A percentile compares a stretch with the other conserved stretches of the same genome.
Conservation (phyloP, 768 basidiomycete species). For the Trametes maxima region DNA sequence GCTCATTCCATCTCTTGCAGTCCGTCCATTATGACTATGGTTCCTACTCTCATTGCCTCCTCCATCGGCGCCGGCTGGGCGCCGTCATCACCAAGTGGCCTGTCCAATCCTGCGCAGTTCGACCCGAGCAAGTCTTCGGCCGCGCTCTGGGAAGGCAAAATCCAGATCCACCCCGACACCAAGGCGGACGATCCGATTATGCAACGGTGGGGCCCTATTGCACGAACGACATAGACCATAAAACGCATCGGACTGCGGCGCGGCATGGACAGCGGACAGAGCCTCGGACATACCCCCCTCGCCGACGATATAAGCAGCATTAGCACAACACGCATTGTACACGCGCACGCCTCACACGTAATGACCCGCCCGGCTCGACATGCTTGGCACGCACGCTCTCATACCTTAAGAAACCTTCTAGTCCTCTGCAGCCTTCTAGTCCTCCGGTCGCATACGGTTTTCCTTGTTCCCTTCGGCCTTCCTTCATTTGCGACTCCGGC, state of each 20-base stretch:
- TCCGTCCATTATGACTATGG: slow-evolving; percentile 74
- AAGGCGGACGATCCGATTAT: slow-evolving; percentile 59
- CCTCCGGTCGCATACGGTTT: neutral
- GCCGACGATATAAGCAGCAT: neutral
- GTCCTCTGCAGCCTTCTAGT: neutral
- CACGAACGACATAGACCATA: slow-evolving; percentile 15
- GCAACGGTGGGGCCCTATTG: slow-evolving; percentile 29
- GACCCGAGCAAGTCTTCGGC: slow-evolving; percentile 84
- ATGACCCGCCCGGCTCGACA: slow-evolving; percentile 10
- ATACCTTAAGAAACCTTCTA: slow-evolving; percentile 9
- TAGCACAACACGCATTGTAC: neutral
- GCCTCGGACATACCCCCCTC: slow-evolving; percentile 11
- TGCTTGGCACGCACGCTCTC: slow-evolving; percentile 8
- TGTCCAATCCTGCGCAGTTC: slow-evolving; percentile 73
- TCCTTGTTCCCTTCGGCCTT: no score
- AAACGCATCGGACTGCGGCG: slow-evolving; percentile 1
- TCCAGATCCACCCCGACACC: slow-evolving; percentile 89
- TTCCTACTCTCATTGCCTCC: slow-evolving; percentile 73
- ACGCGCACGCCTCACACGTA: neutral
- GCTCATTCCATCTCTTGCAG: slow-evolving; percentile 43
- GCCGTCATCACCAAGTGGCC: slow-evolving; percentile 49
- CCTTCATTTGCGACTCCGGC: neutral
- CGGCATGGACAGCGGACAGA: slow-evolving; percentile 9
- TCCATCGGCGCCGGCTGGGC: slow-evolving; percentile 70
- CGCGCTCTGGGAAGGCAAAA: slow-evolving; percentile 81